Evolutionary conservation across 495 filamentous ascomycete species (phyloP), one percentile per base, ranked within the genome.

Genomic region (Penicillium nucicola): DNA sequence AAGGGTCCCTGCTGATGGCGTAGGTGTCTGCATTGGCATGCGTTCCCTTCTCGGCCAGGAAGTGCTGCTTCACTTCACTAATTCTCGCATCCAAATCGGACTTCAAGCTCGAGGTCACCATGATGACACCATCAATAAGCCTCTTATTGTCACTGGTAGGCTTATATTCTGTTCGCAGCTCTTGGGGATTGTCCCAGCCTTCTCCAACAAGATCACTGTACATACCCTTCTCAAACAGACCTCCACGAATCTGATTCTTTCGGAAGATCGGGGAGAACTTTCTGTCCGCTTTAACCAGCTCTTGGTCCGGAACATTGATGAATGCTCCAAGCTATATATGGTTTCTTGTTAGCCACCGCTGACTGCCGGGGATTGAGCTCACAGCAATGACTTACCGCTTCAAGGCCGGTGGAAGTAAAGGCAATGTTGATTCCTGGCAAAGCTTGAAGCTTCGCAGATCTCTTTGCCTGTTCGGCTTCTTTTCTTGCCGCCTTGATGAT

Each of bases 341-440:
- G 7, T 4, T 28, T 9, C 25, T 28, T 14, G 33, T 44, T 17
- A 44, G 15, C 12, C 18, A 8, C 19, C 17, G 8, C 12, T 17
- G 22, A 17, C 15, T 30, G 3, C 3, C 9, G 14, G n/a, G 2
- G 7, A 5, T 9, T 17, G 13, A 1, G 5, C 11, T 25, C 22
- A 9, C 20, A 14, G 5, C 12, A 28, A 19, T 7, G 11, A 42
- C 37, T 48, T 53, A 52, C 49, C 1, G 49, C 49, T 45, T 25
- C 49, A n/a, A 52, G 34, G 4, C 49, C 49, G 19, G 49, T 52
- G 1, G 49, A 52, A 12, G 49, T 28, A 39, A 52, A 52, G 10
- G 49, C 14, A n/a, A 52, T 52, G 32, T 52, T 52, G 33, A 52
- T n/a, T 15, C 49, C 49, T 0, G 49, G 49, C 13, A 52, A 39